Evolutionary conservation across 2,329 filamentous ascomycete genomes (phyloP).

Genomic region (Microsporum ferrugineum): DNA sequence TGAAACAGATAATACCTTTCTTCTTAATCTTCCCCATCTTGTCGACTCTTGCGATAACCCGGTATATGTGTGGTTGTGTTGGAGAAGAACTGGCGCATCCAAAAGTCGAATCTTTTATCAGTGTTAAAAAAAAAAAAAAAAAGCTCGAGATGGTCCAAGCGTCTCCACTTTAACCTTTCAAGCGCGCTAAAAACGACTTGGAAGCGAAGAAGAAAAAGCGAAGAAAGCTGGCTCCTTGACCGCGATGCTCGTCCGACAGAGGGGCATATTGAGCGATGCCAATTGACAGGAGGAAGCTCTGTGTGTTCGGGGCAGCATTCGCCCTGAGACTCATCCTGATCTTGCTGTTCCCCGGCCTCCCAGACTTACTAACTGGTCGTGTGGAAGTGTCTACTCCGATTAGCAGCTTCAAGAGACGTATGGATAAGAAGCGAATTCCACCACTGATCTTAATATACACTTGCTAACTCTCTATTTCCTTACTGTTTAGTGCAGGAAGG

Average conservation of each 20-base stretch:
- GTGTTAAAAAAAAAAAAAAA: conserved; percentile 4
- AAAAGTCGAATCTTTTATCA: neutral
- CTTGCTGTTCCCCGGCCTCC: conserved; percentile 67
- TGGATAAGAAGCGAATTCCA: conserved; percentile 24
- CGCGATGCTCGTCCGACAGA: conserved; percentile 1
- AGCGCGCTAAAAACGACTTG: neutral
- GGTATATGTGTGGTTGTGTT: neutral
- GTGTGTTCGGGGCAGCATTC: conserved; percentile 65
- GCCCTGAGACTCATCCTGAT: conserved; percentile 70
- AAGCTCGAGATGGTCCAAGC: conserved; percentile 14
- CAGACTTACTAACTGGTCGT: conserved; percentile 73
- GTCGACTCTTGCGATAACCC: conserved; percentile 18
- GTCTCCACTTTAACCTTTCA: neutral
- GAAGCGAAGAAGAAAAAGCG: neutral
- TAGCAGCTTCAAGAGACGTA: conserved; percentile 94
- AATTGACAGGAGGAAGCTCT: conserved; percentile 48
- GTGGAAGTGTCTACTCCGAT: conserved; percentile 96
- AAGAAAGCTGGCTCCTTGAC: neutral
- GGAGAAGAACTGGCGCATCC: neutral
- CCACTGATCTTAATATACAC: conserved; percentile 8
- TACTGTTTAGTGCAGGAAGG: conserved; percentile 71
- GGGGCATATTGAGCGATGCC: conserved; percentile 32
- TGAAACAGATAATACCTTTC: conserved; percentile 49
- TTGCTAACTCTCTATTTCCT: neutral
- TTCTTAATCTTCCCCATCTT: conserved; percentile 72